A percentile compares a stretch with the other conserved stretches of the same genome.
Evolutionary conservation across 2,329 filamentous ascomycete genomes (phyloP).

Genomic region (Ambrosiella cleistominuta): DNA sequence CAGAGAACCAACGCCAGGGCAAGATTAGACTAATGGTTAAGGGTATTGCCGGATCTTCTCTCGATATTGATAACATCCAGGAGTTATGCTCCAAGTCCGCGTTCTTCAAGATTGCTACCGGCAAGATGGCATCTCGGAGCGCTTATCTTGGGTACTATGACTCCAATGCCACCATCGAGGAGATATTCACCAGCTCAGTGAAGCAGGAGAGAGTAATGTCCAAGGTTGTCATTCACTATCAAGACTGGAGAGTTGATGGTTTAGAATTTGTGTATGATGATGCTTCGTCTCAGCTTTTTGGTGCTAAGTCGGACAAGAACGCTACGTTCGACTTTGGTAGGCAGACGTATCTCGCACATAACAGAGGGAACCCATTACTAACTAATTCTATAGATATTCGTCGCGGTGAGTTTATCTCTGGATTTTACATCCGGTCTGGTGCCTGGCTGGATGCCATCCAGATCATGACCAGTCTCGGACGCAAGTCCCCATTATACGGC

Average conservation of each 20-base stretch:
- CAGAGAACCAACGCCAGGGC: constrained; percentile 53
- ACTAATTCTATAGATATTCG: constrained; percentile 22
- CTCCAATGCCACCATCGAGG: constrained; percentile 53
- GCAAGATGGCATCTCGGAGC: constrained; percentile 56
- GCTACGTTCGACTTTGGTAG: constrained; percentile 61
- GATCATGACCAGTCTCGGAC: constrained; percentile 74
- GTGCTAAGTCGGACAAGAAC: constrained; percentile 54
- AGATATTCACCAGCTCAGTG: constrained; percentile 54
- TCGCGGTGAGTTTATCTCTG: constrained; percentile 70
- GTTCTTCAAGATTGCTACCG: constrained; percentile 52
- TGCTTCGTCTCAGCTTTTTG: constrained; percentile 66
- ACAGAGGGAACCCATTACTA: neutral
- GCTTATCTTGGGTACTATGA: constrained; percentile 55
- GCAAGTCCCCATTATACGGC: constrained; percentile 71
- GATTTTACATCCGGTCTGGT: constrained; percentile 67
- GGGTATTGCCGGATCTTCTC: constrained; percentile 55
- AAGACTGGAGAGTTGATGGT: constrained; percentile 53
- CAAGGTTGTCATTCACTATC: constrained; percentile 60
- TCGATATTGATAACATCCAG: constrained; percentile 62
- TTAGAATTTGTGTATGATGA: constrained; percentile 91
- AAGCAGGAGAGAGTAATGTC: constrained; percentile 57
- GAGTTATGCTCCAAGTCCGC: constrained; percentile 54
- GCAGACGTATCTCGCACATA: constrained; percentile 18
- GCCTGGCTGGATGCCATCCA: constrained; percentile 78
- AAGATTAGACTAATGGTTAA: constrained; percentile 57